Conservation (phyloP, 148 eudicot species). For the Mesembryanthemum crystallinum region DNA sequence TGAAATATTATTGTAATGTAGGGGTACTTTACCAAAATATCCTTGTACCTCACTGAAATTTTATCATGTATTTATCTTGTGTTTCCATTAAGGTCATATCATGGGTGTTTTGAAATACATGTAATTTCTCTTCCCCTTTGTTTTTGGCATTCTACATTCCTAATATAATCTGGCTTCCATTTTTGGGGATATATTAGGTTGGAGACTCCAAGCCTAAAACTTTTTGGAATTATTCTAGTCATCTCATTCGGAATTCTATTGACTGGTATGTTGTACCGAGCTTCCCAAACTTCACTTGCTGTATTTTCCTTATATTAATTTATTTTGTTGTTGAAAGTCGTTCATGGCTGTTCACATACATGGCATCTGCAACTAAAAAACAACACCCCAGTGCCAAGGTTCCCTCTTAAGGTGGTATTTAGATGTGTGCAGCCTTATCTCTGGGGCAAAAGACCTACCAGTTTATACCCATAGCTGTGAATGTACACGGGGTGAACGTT, state of each 20-base stretch:
- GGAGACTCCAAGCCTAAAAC: conserved; percentile 91
- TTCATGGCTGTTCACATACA: neutral
- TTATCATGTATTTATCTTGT: neutral
- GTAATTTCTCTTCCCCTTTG: neutral
- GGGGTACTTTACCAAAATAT: no score
- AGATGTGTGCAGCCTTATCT: conserved; percentile 4
- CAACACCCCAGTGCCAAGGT: neutral
- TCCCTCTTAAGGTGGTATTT: neutral
- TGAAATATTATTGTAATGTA: no score
- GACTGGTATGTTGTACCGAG: conserved; percentile 56
- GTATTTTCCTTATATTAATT: neutral
- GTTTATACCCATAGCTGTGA: neutral
- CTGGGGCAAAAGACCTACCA: neutral
- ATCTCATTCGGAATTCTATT: conserved; percentile 77
- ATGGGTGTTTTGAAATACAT: neutral
- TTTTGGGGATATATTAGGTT: conserved; percentile 43
- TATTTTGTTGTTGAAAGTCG: neutral
- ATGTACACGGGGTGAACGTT: neutral
- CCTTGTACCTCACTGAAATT: no score
- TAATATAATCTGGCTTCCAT: neutral
- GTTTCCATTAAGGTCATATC: neutral
- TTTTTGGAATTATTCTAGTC: conserved; percentile 78
- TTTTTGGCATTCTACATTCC: neutral
- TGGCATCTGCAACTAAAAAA: neutral
- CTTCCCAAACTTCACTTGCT: neutral